Percentiles rank a stretch among this genome's conserved stretches.
phyloP scores from a whole-genome alignment of 352 stramenopile genomes.

The Phytophthora agathidicida region DNA sequence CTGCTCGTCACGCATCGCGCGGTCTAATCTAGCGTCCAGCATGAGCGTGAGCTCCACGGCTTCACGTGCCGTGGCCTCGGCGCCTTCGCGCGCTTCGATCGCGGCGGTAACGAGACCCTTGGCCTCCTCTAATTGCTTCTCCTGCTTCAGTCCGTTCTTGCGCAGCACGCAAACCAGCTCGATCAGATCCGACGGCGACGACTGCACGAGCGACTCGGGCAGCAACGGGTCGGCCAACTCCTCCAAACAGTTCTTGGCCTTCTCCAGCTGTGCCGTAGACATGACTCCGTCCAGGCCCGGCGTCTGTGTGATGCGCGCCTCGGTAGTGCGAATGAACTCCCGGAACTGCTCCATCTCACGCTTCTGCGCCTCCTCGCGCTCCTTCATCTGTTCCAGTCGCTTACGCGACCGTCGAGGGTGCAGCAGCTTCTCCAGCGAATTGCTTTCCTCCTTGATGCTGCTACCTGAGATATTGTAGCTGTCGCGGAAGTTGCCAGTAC shows the following conservation, averaged over 20 bases:
- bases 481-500: constrained; percentile 40
- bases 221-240: constrained; percentile 60
- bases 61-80: constrained; percentile 74
- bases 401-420: constrained; percentile 73
- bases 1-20: constrained; percentile 51
- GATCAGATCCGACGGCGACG: constrained; percentile 63
- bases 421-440: constrained; percentile 78
- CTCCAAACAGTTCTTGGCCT: constrained; percentile 37
- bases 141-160: constrained; percentile 74
- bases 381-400: constrained; percentile 64
- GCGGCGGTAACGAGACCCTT: constrained; percentile 76
- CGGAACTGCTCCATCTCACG: constrained; percentile 89
- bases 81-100: constrained; percentile 79
- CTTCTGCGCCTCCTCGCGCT: constrained; percentile 79
- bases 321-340: constrained; percentile 80
- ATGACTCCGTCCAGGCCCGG: constrained; percentile 22
- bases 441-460: constrained; percentile 50
- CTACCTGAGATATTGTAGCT: constrained; percentile 37
- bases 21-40: constrained; percentile 78
- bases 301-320: constrained; percentile 39
- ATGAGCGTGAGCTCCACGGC: constrained; percentile 72
- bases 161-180: constrained; percentile 75
- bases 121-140: constrained; percentile 75
- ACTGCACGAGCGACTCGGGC: constrained; percentile 53
- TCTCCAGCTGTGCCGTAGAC: constrained; percentile 29